phyloP scores from a whole-genome alignment of 768 basidiomycete species.

The Termitomyces sp. region DNA sequence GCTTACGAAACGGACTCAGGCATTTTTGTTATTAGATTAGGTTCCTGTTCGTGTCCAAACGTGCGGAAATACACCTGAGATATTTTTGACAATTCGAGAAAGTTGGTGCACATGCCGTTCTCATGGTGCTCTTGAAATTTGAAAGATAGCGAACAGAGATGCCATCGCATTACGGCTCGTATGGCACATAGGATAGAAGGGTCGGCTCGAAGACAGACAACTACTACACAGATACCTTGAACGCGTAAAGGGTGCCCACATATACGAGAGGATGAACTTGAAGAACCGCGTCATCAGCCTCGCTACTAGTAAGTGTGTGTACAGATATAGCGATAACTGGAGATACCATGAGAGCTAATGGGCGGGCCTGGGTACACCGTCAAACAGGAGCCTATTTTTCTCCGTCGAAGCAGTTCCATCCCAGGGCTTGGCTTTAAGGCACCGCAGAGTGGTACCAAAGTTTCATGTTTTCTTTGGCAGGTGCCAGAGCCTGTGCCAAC shows the following conservation, averaged over 20 bases:
- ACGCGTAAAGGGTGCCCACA: background rate
- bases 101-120: background rate
- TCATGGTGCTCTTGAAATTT: background rate
- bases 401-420: background rate
- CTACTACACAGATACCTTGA: background rate
- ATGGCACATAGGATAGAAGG: background rate
- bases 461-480: constrained; percentile 18
- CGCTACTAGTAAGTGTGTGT: no score
- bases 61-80: background rate
- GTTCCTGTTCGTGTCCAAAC: background rate
- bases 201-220: background rate
- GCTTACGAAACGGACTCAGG: background rate
- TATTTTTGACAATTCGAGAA: background rate
- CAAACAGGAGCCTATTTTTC: constrained; percentile 3
- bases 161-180: background rate
- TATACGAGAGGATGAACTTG: background rate
- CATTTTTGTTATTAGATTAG: background rate
- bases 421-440: constrained; percentile 8
- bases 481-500: background rate
- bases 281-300: background rate
- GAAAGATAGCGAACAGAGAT: background rate
- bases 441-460: background rate
- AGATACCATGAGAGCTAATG: constrained; percentile 9
- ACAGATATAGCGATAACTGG: background rate
- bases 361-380: background rate